Evolutionary conservation across 139 green algal genomes (phyloP).

Genomic region (Chlamydomonas asymmetrica): DNA sequence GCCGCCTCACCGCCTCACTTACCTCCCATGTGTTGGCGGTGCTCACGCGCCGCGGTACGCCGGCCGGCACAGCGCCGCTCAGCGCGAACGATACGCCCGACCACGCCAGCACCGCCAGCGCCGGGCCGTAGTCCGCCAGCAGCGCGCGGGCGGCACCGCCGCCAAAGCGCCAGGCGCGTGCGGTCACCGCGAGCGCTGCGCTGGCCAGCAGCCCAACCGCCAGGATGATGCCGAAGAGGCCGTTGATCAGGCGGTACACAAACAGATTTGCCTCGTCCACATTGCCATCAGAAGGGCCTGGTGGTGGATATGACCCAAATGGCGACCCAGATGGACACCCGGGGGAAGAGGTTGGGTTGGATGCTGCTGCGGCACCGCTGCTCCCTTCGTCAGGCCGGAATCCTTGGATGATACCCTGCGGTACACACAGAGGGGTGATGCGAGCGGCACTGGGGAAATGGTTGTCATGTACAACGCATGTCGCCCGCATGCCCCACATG

Average conservation of each 20-base stretch:
- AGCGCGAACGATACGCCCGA: constrained; percentile 68
- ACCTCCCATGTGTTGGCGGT: constrained; percentile 75
- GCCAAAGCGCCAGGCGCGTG: constrained; percentile 70
- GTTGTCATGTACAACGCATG: no score
- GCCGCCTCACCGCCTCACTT: no score
- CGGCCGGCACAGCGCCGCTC: constrained; percentile 16
- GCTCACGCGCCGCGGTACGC: constrained; percentile 59
- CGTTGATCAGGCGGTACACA: constrained; percentile 63
- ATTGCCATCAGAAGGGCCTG: not conserved
- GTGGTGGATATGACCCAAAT: no score
- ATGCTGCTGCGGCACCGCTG: no score
- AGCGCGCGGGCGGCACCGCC: constrained; percentile 43
- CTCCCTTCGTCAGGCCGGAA: no score
- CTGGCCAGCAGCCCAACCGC: constrained; percentile 55
- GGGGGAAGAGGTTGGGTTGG: no score
- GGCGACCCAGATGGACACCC: no score
- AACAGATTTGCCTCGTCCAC: constrained; percentile 1
- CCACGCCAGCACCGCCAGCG: constrained; percentile 71
- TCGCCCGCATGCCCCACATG: no score
- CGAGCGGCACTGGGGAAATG: no score
- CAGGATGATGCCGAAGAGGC: constrained; percentile 78
- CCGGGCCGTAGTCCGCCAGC: constrained; percentile 85
- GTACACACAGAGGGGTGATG: no score
- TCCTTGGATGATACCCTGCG: no score
- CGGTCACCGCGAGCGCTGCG: constrained; percentile 42